These are phyloP conservation scores for Pholiota adiposa DNA, from an alignment of 1,284 basidiomycete genomes.

Conservation along the genomic window DNA sequence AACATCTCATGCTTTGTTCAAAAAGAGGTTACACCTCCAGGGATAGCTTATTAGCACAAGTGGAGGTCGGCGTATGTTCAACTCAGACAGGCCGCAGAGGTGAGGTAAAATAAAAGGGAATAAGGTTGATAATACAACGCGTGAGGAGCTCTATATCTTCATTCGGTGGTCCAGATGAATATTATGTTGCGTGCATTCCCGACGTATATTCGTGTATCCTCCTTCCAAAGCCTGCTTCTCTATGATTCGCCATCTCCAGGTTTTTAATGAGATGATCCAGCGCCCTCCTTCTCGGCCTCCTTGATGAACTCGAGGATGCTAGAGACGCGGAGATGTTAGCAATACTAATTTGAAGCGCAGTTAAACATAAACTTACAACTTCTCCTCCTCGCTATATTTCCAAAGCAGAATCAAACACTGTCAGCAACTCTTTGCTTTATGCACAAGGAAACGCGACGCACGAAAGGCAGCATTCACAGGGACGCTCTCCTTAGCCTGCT, in stretches of 20 bases:
- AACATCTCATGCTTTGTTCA: background rate
- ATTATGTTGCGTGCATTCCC: background rate
- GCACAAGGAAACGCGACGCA: constrained; percentile 38
- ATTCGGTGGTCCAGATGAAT: background rate
- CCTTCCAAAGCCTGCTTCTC: constrained; percentile 6
- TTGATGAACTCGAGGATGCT: constrained; percentile 79
- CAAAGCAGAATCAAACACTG: background rate
- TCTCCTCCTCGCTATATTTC: constrained; percentile 30
- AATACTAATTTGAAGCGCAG: constrained; percentile 27
- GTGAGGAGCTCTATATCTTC: constrained; percentile 1
- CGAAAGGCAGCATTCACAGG: constrained; percentile 67
- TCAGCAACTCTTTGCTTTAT: constrained; percentile 44
- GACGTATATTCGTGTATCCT: background rate
- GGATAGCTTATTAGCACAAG: no score
- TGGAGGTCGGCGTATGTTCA: no score
- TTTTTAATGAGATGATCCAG: constrained; percentile 38
- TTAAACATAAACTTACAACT: constrained; percentile 27
- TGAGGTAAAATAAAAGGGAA: no score
- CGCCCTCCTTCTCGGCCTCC: constrained; percentile 74
- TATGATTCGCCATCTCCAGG: constrained; percentile 2
- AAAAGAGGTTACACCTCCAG: background rate
- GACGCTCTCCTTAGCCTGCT: constrained; percentile 63
- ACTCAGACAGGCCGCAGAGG: no score
- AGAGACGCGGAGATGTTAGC: constrained; percentile 30
- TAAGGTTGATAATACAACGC: background rate